Evolutionary conservation across 768 basidiomycete genomes (phyloP), one percentile per base, ranked within the genome.

Genomic region (Tremella fuciformis): DNA sequence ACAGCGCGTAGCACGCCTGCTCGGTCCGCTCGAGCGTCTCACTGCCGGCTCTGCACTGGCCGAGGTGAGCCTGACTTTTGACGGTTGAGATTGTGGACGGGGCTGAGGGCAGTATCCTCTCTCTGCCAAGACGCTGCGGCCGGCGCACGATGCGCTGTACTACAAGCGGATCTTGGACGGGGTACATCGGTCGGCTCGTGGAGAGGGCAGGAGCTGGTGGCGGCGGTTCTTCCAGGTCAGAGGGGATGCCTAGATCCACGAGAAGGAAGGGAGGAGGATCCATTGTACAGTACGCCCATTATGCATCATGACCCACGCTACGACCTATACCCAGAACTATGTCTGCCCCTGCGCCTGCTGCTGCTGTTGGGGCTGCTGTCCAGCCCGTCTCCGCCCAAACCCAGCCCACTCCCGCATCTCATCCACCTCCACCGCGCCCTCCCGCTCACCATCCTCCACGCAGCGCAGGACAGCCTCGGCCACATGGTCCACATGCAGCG

Each of bases 401-500:
- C 76, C 70, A 2, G 73, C 81, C 66, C 66, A 87, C 85, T 74
- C 72, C 74, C 80, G 82, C 76, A 85, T 85, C 55, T 77, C 78
- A 19, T 78, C 79, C 21, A 85, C 79, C 74, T 89, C 87, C 13
- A 79, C 71, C 4, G 70, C 63, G 1, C 77, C 77, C 47, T 62
- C 53, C 19, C 54, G 24, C 29, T 85, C 82, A 24, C 47, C 52
- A 57, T 86, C 79, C 37, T 83, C 82, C 18, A 85, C 81, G 18
- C 77, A 63, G n/a, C 58, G 29, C 59, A 87, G 85, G 7, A 91
- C 82, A 0, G 91, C 89, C 66, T 86, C 84, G 2, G 88, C 96
- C 46, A 98, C 91, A 62, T 92, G 90, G 67, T 99, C 96, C 19
- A 97, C 91, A 70, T 98, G 94, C 42, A 98, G 84, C 1, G 96